Base-by-base conservation (phyloP, 164 flowering plant species). In the Nelumbo lutea region DNA sequence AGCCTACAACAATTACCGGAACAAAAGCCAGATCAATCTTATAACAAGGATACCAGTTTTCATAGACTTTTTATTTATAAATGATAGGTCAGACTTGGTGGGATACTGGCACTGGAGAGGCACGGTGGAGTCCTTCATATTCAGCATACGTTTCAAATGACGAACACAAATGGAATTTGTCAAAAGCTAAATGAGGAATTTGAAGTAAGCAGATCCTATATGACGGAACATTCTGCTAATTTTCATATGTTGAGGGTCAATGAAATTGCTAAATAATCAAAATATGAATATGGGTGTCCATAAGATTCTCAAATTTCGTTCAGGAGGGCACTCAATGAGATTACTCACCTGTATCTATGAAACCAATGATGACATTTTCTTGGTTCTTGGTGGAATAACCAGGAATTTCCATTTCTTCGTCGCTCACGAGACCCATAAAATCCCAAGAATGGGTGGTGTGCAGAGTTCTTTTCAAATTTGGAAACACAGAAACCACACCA, bases 381-480 rank as follows among this genome's bases (percentile, higher is more conserved):
- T 90, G 93, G 67, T 90, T 85, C 78, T 80, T 79, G 66, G 96
- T 87, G 64, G 91, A 83, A 65, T 73, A 79, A 11, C 93, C 96
- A 8, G 88, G 85, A 62, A 87, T 81, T 77, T 83, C 91, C 93
- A 85, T 87, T 44, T 86, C 77, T 68, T 85, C 90, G 56, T 87
- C 86, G 2, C 62, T 79, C 45, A 66, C n/a, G 58, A 90, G 83
- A 60, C 96, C 96, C 88, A 88, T 88, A 80, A 87, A 90, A 77
- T 90, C 89, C 96, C 96, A 90, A 40, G 96, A 90, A 77, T 85
- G 93, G 73, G 96, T 90, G 0, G 96, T 90, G 72, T 90, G 93
- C 11, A 90, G 72, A 48, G 14, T 79, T 66, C 87, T 84, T 62
- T 81, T 88, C 43, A 40, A 61, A 71, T 88, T 90, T 14, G 86